A percentile compares a stretch with the other conserved stretches of the same genome.
These are phyloP conservation scores for Candida boleticola DNA, from an alignment of 805 yeast species.

Conservation along the genomic window DNA sequence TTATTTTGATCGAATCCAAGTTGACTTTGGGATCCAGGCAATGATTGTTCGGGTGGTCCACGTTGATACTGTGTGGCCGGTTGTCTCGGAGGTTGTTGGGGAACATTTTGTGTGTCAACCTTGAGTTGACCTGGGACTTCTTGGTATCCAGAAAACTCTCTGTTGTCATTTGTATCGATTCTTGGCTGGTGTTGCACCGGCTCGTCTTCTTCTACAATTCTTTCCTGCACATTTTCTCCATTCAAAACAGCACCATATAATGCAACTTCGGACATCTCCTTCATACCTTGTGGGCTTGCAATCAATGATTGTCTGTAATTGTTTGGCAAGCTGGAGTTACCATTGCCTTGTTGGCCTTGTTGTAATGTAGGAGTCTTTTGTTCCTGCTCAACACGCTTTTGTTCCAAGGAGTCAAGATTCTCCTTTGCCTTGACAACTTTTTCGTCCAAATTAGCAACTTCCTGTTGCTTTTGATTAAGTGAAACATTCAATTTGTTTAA, in stretches of 20 bases:
- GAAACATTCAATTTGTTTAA: neutral
- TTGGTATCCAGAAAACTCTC: neutral
- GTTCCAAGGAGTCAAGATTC: neutral
- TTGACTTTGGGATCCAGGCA: neutral
- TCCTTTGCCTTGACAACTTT: neutral
- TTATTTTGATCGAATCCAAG: slow-evolving; percentile 2
- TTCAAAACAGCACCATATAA: slow-evolving; percentile 34
- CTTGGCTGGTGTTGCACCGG: neutral
- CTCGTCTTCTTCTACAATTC: neutral
- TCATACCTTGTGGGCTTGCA: slow-evolving; percentile 19
- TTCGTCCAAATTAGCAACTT: neutral
- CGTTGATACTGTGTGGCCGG: neutral
- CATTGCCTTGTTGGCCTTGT: too few species aligned
- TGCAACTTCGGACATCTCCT: slow-evolving; percentile 38
- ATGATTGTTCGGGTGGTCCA: slow-evolving; percentile 4
- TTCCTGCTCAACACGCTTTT: neutral
- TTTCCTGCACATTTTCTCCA: slow-evolving; percentile 16
- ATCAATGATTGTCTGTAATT: slow-evolving; percentile 12
- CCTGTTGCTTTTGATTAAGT: neutral
- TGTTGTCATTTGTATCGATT: neutral
- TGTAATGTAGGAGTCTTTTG: neutral
- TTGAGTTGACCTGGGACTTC: neutral
- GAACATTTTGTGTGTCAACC: slow-evolving; percentile 2
- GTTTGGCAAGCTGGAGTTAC: neutral
- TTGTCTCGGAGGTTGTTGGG: neutral